Conservation (phyloP, 1,284 basidiomycete genomes). For the Ustilago hordei region DNA sequence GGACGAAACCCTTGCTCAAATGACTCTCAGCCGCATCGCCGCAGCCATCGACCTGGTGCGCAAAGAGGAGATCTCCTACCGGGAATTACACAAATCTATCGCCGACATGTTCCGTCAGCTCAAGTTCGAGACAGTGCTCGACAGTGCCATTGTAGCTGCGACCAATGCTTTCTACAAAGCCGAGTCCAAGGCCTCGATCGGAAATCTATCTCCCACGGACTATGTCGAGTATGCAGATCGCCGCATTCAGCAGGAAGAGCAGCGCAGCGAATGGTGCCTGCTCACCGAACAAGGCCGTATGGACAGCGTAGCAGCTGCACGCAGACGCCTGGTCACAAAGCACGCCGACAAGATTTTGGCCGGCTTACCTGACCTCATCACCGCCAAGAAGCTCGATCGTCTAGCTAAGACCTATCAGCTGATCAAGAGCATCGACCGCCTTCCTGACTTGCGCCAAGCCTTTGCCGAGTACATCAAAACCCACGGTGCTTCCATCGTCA, state of each 20-base stretch:
- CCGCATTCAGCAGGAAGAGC: conserved; percentile 44
- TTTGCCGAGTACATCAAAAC: conserved; percentile 54
- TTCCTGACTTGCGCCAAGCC: conserved; percentile 43
- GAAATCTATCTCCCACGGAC: conserved; percentile 16
- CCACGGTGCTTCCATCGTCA: conserved; percentile 53
- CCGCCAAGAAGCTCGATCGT: conserved; percentile 22
- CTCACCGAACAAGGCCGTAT: conserved; percentile 24
- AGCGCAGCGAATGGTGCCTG: conserved; percentile 51
- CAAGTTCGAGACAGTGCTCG: conserved; percentile 37
- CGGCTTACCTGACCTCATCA: conserved; percentile 50
- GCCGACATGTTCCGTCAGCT: conserved; percentile 54
- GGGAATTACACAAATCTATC: conserved; percentile 40
- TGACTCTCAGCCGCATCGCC: conserved; percentile 32
- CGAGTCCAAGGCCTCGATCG: conserved; percentile 37
- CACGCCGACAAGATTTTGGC: conserved; percentile 49
- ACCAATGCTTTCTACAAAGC: conserved; percentile 47
- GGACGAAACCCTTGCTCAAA: conserved; percentile 31
- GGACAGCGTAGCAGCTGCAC: conserved; percentile 38
- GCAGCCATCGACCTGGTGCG: conserved; percentile 47
- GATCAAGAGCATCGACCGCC: conserved; percentile 40
- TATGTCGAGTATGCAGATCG: conserved; percentile 52
- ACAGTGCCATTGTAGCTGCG: conserved; percentile 35
- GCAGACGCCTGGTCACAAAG: conserved; percentile 38
- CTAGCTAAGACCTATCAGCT: conserved; percentile 47
- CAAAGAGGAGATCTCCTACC: conserved; percentile 27